A percentile compares a stretch with the other conserved stretches of the same genome.
Conservation (phyloP, 805 yeast genomes). For the Candida namnaoensis region DNA sequence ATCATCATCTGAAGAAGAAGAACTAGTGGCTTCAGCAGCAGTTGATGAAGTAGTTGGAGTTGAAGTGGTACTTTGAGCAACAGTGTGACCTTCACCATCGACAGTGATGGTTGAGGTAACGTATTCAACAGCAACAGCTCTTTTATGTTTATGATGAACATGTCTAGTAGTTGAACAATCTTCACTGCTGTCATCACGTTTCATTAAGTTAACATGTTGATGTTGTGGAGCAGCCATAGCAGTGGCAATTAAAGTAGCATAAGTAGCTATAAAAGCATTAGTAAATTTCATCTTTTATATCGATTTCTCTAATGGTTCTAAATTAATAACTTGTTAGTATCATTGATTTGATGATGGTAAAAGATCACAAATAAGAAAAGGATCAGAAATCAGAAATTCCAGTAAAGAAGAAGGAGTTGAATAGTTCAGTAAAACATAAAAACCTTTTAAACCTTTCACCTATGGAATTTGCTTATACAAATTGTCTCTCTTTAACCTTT, state of each 20-base stretch:
- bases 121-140: slow-evolving; percentile 43
- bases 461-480: too few species aligned
- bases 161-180: slow-evolving; percentile 9
- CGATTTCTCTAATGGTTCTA: not conserved
- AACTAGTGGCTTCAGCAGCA: slow-evolving; percentile 1
- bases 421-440: too few species aligned
- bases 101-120: slow-evolving; percentile 49
- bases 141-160: slow-evolving; percentile 39
- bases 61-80: slow-evolving; percentile 22
- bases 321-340: too few species aligned
- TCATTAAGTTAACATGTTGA: not conserved
- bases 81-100: slow-evolving; percentile 36
- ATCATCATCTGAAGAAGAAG: slow-evolving; percentile 10
- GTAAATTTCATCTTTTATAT: not conserved
- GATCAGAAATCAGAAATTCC: too few species aligned
- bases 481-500: too few species aligned
- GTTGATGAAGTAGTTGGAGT: slow-evolving; percentile 8
- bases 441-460: too few species aligned
- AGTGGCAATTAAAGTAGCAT: not conserved
- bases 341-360: too few species aligned
- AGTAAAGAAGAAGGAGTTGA: too few species aligned
- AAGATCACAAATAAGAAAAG: too few species aligned
- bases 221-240: not conserved
- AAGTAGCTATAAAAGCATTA: not conserved
- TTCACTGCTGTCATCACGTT: not conserved